Evolutionary conservation across 371 early-diverging fungal genomes (phyloP), one percentile per base, ranked within the genome.

Genomic region (Encephalitozoon romaleae): DNA sequence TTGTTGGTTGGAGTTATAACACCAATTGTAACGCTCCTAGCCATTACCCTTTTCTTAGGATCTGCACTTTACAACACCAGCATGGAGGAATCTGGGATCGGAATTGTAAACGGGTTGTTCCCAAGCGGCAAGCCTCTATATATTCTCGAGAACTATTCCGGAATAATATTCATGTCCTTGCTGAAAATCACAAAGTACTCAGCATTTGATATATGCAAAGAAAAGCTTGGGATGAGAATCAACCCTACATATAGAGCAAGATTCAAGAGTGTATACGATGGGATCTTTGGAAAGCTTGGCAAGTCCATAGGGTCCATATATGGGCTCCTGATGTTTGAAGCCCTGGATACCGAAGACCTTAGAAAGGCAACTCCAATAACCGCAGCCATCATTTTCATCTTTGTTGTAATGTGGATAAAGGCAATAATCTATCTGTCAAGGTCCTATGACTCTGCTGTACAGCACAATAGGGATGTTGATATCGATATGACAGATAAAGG

Each of bases 251-350:
- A 85, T 59, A 59, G 84, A 64, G 76, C 86, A 45, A 77, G 78
- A 49, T 81, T 84, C 42, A 85, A 85, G 74, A 79, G 83, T 53
- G 78, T 85, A 18, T 85, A 83, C 69, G 86, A 85, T 70, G 86
- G 86, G 63, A 81, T 84, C 18, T 84, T 79, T 64, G 81, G 83
- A 66, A 85, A 84, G 68, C 45, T 85, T 49, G 84, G 86, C n/a
- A 85, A 84, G 67, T 81, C 84, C 1, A 32, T 66, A 39, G 81
- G 84, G 11, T 69, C 81, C 11, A 53, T 77, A 11, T 71, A 81
- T 28, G 79, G 78, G 39, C 72, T 85, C n/a, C 55, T 74, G 21
- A 53, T 83, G 18, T 51, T 65, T 15, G 52, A 53, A 0, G 4
- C 83, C 3, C 49, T 82, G n/a, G 70, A 76, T 34, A 74, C 70